Evolutionary conservation across 2,329 filamentous ascomycete species (phyloP), one percentile per base, ranked within the genome.

Genomic region (Verticillium isaacii): DNA sequence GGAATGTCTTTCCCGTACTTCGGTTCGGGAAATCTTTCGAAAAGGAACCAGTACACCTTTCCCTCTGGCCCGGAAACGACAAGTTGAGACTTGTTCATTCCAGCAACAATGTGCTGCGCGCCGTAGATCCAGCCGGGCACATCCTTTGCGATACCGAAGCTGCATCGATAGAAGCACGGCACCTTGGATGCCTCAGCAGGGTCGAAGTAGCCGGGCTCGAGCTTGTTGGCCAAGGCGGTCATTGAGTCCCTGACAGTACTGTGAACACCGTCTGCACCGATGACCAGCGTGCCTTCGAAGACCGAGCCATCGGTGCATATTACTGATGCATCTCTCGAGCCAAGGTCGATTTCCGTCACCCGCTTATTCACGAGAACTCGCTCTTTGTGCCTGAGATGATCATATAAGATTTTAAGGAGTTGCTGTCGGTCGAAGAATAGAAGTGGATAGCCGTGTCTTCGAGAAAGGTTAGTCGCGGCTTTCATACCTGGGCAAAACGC

Each of bases 211-310:
- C 68, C 70, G 5, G 70, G 68, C 25, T 70, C 60, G 1, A 66
- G 62, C 15, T 63, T 63, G 32, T 68, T 59, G 15, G 58, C 70
- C 1, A 70, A 61, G 6, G 67, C 62, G 32, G 58, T 60, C 71
- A 73, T 73, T 34, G 75, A 71, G 4, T 64, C 55, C 6, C 78
- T 67, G 1, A 77, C 68, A 0, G 62, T 65, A 64, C 78, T 80
- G 61, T 78, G 71, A 19, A 80, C 70, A 1, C 78, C 78, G 56
- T 80, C 78, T 0, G 74, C 72, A 0, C 78, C 76, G 0, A 79
- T 67, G 0, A 80, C 65, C 0, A 80, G 64, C 19, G 72, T 68
- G 0, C 75, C 77, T 1, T 64, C 45, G 41, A 72, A 73, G 0
- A 62, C 54, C 5, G 64, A 60, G 6, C 76, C 76, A 25, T 75